Conservation (phyloP, 805 yeast species). For the Myxozyma vanderwaltii region DNA sequence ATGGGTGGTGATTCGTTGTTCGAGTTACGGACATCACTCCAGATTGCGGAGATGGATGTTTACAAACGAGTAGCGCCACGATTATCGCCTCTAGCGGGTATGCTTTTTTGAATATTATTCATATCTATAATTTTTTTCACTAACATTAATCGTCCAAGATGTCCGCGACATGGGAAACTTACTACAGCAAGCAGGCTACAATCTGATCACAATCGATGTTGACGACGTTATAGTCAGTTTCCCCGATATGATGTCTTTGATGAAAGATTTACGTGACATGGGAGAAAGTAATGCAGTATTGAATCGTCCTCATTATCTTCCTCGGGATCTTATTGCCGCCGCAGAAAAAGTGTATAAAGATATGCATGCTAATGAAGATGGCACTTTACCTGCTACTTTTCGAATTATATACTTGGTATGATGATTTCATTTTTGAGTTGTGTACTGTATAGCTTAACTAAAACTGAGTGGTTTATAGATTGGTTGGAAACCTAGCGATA, state of each 20-base stretch:
- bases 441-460: not conserved
- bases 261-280: constrained; percentile 76
- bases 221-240: constrained; percentile 80
- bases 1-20: constrained; percentile 85
- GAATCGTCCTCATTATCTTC: constrained; percentile 46
- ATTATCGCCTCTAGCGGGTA: constrained; percentile 69
- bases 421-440: no score
- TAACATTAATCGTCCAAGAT: no score
- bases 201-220: constrained; percentile 77
- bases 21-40: constrained; percentile 77
- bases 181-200: constrained; percentile 74
- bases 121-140: no score
- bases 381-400: constrained; percentile 75
- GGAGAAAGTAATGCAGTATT: constrained; percentile 77
- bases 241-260: constrained; percentile 67
- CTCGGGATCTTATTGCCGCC: constrained; percentile 69
- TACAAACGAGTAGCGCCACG: constrained; percentile 79
- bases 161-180: constrained; percentile 74
- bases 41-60: constrained; percentile 79
- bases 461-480: constrained; percentile 44
- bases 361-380: constrained; percentile 60
- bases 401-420: constrained; percentile 67
- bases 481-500: constrained; percentile 79
- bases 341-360: constrained; percentile 72
- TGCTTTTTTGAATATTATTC: not conserved